phyloP scores from a whole-genome alignment of 257 asterid species.

The Nicotiana attenuata region DNA sequence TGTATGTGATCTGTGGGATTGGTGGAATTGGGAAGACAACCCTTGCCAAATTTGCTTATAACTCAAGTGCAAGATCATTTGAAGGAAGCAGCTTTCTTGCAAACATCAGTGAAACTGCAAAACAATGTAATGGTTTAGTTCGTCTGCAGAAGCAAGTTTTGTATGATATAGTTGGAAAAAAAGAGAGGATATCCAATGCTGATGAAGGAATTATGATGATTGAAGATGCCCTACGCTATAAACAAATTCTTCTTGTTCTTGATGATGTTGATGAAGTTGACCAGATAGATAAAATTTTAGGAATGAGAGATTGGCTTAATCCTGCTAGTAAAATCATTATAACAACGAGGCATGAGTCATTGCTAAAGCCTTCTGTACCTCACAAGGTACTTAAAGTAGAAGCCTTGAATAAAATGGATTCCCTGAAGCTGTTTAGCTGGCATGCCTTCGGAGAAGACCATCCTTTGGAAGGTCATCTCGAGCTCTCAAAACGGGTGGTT shows the following conservation, averaged over 20 bases:
- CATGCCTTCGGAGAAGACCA: slow-evolving; percentile 12
- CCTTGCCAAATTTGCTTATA: slow-evolving; percentile 9
- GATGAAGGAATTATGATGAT: slow-evolving; percentile 19
- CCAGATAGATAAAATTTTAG: slow-evolving; percentile 13
- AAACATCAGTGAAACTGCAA: slow-evolving; percentile 13
- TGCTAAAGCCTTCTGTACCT: slow-evolving; percentile 6
- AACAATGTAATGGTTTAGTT: slow-evolving; percentile 13
- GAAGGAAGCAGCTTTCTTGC: slow-evolving; percentile 23
- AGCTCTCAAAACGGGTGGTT: slow-evolving; percentile 4
- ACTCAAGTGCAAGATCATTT: slow-evolving; percentile 5
- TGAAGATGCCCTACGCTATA: slow-evolving; percentile 4
- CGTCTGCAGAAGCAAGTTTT: slow-evolving; percentile 18
- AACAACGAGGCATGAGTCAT: slow-evolving; percentile 9
- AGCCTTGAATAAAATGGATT: background rate
- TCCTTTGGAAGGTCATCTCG: background rate
- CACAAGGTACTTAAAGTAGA: slow-evolving; percentile 3
- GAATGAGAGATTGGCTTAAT: slow-evolving; percentile 10
- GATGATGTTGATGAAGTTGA: slow-evolving; percentile 23
- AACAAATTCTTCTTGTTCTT: slow-evolving; percentile 18
- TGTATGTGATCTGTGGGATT: slow-evolving; percentile 18
- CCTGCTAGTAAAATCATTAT: slow-evolving; percentile 17
- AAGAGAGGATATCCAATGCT: background rate
- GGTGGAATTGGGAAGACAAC: slow-evolving; percentile 31
- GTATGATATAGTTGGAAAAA: slow-evolving; percentile 9
- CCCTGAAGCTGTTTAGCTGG: slow-evolving; percentile 7